Percentiles rank a stretch among this genome's conserved stretches.
Evolutionary conservation across 352 stramenopile species (phyloP).

Genomic region (Phytopythium montanum): DNA sequence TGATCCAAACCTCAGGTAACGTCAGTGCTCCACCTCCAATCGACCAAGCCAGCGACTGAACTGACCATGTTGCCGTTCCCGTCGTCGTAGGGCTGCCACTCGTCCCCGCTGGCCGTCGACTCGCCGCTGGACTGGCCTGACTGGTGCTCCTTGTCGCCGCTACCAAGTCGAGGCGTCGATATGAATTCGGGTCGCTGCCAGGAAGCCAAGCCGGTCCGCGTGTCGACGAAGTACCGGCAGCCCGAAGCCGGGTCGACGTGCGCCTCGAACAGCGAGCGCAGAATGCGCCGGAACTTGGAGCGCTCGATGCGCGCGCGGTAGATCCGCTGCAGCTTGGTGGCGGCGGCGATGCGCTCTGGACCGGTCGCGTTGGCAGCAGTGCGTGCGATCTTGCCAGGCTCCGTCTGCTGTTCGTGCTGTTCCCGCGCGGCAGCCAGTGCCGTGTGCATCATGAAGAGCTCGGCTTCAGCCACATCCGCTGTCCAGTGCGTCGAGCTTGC

Average conservation of each 20-base stretch:
- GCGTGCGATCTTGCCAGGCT: constrained; percentile 20
- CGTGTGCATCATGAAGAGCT: constrained; percentile 53
- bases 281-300: constrained; percentile 51
- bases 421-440: constrained; percentile 40
- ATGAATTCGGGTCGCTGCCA: constrained; percentile 47
- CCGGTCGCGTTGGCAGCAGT: constrained; percentile 60
- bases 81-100: constrained; percentile 59
- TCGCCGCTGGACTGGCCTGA: background rate
- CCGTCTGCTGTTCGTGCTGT: constrained; percentile 17
- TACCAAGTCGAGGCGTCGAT: constrained; percentile 4
- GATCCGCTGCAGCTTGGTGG: constrained; percentile 65
- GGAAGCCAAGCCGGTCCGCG: constrained; percentile 50
- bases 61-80: constrained; percentile 58
- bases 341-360: constrained; percentile 49
- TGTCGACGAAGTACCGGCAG: constrained; percentile 58
- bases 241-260: constrained; percentile 40
- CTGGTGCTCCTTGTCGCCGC: background rate
- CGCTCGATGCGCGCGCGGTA: constrained; percentile 63
- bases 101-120: constrained; percentile 11
- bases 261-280: constrained; percentile 54
- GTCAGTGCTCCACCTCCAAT: constrained; percentile 3
- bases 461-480: constrained; percentile 43
- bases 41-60: background rate
- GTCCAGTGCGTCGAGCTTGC: constrained; percentile 25
- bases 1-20: background rate